Percentiles rank a stretch among this genome's conserved stretches.
phyloP scores from a whole-genome alignment of 352 stramenopile genomes.

The Thraustochytrium striatum region DNA sequence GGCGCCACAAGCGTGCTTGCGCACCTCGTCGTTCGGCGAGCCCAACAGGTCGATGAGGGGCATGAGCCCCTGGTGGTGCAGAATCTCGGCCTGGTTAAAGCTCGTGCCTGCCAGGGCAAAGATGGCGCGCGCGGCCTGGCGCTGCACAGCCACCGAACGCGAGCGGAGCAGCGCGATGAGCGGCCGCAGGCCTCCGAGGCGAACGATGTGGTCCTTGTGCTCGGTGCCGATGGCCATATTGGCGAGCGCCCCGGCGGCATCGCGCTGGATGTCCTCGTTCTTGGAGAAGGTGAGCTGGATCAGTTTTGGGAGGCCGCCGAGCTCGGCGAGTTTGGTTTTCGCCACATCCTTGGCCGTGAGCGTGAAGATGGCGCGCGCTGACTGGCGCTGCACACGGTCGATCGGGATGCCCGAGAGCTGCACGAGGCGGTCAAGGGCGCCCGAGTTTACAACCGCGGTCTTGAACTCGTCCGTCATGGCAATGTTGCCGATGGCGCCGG shows the following conservation, averaged over 20 bases:
- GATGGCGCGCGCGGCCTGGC: slow-evolving; percentile 32
- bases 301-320: not conserved
- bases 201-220: slow-evolving; percentile 31
- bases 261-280: slow-evolving; percentile 42
- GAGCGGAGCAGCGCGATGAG: not conserved
- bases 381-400: slow-evolving; percentile 28
- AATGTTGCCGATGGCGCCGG: slow-evolving; percentile 42
- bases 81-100: slow-evolving; percentile 15
- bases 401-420: not conserved
- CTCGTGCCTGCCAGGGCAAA: slow-evolving; percentile 19
- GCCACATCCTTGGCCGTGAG: slow-evolving; percentile 32
- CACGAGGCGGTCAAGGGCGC: slow-evolving; percentile 21
- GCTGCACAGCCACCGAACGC: slow-evolving; percentile 18
- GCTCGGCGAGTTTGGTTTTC: slow-evolving; percentile 20
- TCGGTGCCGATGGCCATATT: slow-evolving; percentile 45
- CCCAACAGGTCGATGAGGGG: slow-evolving; percentile 21
- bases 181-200: not conserved
- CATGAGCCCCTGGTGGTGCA: not conserved
- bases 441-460: slow-evolving; percentile 1
- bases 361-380: slow-evolving; percentile 43
- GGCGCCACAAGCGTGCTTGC: slow-evolving; percentile 25
- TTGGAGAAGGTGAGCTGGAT: slow-evolving; percentile 5
- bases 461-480: slow-evolving; percentile 46
- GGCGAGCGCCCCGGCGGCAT: slow-evolving; percentile 30
- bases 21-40: slow-evolving; percentile 39